A percentile compares a stretch with the other conserved stretches of the same genome.
These are phyloP conservation scores for Pueraria montana DNA, from an alignment of 306 rosid genomes.

Conservation along the genomic window DNA sequence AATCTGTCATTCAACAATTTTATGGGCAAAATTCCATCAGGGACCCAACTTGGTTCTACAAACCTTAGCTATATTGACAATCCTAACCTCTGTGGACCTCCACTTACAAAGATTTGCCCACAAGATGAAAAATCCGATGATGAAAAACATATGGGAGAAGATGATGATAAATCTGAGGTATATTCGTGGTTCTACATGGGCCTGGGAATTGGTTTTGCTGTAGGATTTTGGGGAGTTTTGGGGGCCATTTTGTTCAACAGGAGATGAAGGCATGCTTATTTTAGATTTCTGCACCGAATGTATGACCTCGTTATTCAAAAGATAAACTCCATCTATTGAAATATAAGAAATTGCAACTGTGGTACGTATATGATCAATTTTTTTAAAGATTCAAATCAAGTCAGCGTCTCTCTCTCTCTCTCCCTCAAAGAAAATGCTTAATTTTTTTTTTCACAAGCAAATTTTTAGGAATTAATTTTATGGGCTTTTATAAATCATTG, in stretches of 20 bases:
- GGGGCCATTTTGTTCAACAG: not conserved
- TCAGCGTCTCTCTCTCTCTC: too few relatives aligned
- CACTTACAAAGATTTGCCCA: not conserved
- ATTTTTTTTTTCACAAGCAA: too few relatives aligned
- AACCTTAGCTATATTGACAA: not conserved
- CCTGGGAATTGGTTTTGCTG: conserved; percentile 12
- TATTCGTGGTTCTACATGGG: not conserved
- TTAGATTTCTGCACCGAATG: too few relatives aligned
- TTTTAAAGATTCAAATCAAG: too few relatives aligned
- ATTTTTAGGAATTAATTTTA: too few relatives aligned
- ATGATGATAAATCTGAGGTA: not conserved
- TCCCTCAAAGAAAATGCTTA: too few relatives aligned
- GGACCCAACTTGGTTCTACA: conserved; percentile 28
- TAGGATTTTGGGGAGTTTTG: conserved; percentile 3
- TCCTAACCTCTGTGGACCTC: not conserved
- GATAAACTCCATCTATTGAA: too few relatives aligned
- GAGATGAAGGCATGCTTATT: not conserved
- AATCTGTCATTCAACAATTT: conserved; percentile 22
- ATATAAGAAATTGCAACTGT: too few relatives aligned
- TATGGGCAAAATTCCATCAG: conserved; percentile 4
- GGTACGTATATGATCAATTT: too few relatives aligned
- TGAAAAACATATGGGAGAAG: not conserved
- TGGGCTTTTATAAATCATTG: too few relatives aligned
- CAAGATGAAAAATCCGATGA: not conserved
- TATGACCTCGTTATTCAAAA: too few relatives aligned